These are phyloP conservation scores for Leccinellum rugosiceps DNA, from an alignment of 768 basidiomycete genomes.

Conservation along the genomic window DNA sequence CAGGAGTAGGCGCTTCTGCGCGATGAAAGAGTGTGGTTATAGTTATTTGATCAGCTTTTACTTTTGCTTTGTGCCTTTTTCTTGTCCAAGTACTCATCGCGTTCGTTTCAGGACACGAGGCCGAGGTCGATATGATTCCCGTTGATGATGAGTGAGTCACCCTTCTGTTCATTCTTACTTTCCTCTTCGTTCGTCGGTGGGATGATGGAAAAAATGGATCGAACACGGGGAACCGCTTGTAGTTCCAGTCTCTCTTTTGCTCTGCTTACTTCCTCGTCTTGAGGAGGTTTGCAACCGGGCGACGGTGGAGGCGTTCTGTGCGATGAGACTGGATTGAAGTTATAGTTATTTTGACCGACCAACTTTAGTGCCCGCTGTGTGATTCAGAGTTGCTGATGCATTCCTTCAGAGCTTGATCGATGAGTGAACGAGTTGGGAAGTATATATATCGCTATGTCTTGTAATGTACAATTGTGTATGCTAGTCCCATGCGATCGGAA, in stretches of 20 bases:
- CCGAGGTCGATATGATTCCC: background rate
- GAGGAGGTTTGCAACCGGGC: constrained; percentile 25
- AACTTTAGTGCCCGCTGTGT: background rate
- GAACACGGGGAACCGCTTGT: constrained; percentile 23
- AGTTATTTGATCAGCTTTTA: constrained; percentile 32
- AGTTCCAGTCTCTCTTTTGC: constrained; percentile 24
- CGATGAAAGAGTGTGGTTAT: constrained; percentile 34
- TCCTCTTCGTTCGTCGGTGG: constrained; percentile 15
- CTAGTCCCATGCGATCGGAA: background rate
- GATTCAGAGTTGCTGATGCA: constrained; percentile 6
- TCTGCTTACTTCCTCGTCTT: constrained; percentile 25
- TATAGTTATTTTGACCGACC: constrained; percentile 33
- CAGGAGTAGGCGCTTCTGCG: constrained; percentile 34
- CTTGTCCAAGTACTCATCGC: constrained; percentile 4
- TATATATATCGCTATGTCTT: background rate
- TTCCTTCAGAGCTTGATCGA: background rate
- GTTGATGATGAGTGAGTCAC: constrained; percentile 5
- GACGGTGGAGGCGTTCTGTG: constrained; percentile 23
- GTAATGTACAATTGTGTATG: constrained; percentile 9
- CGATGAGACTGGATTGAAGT: constrained; percentile 20
- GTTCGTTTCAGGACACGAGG: constrained; percentile 7
- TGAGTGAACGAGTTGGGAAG: constrained; percentile 7
- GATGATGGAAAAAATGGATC: constrained; percentile 26
- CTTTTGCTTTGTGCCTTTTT: background rate
- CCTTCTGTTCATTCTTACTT: background rate